Evolutionary conservation across 2,329 filamentous ascomycete species (phyloP).

Genomic region (Aspergillus sp.): DNA sequence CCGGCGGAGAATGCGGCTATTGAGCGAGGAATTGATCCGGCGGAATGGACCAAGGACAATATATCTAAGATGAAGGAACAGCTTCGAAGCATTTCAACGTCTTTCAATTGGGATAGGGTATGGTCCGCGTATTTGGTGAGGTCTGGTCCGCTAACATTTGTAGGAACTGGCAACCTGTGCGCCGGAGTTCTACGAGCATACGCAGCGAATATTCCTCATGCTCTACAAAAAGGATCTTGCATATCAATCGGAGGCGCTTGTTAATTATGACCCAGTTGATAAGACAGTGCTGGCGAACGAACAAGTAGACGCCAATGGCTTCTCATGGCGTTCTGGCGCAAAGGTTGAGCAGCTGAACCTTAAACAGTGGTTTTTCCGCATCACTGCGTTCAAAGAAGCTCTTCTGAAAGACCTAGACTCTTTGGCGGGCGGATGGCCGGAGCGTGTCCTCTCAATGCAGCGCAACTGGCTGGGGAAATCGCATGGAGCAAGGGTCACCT

Average conservation of each 20-base stretch:
- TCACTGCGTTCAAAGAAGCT: conserved; percentile 73
- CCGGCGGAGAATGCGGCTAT: conserved; percentile 91
- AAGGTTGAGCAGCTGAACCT: conserved; percentile 76
- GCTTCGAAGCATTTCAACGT: conserved; percentile 73
- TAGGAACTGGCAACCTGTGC: conserved; percentile 84
- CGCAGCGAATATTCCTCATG: conserved; percentile 79
- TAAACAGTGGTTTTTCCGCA: conserved; percentile 88
- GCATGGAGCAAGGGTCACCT: conserved; percentile 69
- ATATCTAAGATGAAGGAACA: conserved; percentile 84
- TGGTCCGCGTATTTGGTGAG: conserved; percentile 27
- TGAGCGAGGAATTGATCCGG: conserved; percentile 74
- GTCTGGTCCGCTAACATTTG: conserved; percentile 8
- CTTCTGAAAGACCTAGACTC: conserved; percentile 69
- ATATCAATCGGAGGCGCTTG: conserved; percentile 78
- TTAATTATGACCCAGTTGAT: conserved; percentile 89
- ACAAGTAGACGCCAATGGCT: conserved; percentile 80
- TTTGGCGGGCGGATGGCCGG: conserved; percentile 72
- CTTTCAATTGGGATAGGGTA: conserved; percentile 81
- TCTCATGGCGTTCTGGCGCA: conserved; percentile 83
- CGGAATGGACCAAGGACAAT: conserved; percentile 75
- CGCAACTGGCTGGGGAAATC: conserved; percentile 86
- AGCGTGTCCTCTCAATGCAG: conserved; percentile 79
- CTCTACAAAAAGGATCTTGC: conserved; percentile 72
- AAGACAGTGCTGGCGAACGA: conserved; percentile 89
- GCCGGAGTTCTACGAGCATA: conserved; percentile 84